Base-by-base conservation (phyloP, 2,329 filamentous ascomycete genomes). In the Pseudogymnoascus verrucosus region DNA sequence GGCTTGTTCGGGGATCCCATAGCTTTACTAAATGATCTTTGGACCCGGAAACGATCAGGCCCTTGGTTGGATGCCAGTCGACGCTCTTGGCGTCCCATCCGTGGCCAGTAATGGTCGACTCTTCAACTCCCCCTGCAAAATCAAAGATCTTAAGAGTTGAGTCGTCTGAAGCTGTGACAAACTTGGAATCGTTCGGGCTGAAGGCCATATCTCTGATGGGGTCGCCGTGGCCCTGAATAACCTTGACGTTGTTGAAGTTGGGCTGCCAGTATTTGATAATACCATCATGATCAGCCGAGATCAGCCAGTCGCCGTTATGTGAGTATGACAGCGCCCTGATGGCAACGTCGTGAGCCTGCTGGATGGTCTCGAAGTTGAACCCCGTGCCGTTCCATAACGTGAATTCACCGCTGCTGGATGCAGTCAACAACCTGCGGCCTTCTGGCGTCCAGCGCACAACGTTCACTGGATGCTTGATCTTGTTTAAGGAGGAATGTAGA, bases 291-390 rank as follows among this genome's bases (percentile, higher is more conserved):
- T 98, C 95, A 62, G 91, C 93, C 6, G 95, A 98, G 62, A 99
- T 85, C 11, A 99, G 82, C 93, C 95, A 99, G 77, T 99, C 95
- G 73, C 96, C 91, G 70, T 90, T 96, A 76, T 98, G 91, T 2
- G 95, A 96, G 79, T 96, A 99, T 68, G 87, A 86, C 54, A 93
- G 81, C 8, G 89, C 88, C 69, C 91, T 85, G 68, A 96, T 92
- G 39, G 91, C 90, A 63, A 88, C 87, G 76, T 97, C 93, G 76
- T 98, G 93, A 40, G 93, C 93, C 79, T 96, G 93, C 90, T 97
- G 97, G 28, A 99, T 97, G 3, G 95, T 98, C 78, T 99, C 95
- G 71, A 99, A 99, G 76, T 99, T 98, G 83, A 99, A 99, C 23
- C 92, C 93, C 47, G 93, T 98, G 67, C 95, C 95, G 74, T 99